Evolutionary conservation across 1,284 basidiomycete genomes (phyloP).

Genomic region (Fistulinella cinereoalba): DNA sequence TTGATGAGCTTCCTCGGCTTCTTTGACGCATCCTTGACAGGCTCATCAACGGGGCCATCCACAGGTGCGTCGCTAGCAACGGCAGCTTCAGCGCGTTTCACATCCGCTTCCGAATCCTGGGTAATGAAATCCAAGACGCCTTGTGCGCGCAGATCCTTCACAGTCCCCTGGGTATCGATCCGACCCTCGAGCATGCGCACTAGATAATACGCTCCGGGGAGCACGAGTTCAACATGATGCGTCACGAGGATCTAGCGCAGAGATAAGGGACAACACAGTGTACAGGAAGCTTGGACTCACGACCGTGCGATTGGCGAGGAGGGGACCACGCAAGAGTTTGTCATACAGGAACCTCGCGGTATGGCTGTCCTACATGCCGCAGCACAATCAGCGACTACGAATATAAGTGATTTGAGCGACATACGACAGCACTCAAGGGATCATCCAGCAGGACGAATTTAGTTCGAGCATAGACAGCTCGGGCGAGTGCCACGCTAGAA

Average conservation of each 20-base stretch:
- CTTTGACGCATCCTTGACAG: slow-evolving; percentile 28
- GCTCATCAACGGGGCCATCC: slow-evolving; percentile 16
- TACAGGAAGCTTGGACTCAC: slow-evolving; percentile 32
- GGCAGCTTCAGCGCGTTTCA: slow-evolving; percentile 19
- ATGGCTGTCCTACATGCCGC: slow-evolving; percentile 50
- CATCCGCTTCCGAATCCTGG: slow-evolving; percentile 32
- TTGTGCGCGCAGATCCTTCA: slow-evolving; percentile 46
- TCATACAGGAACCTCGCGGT: slow-evolving; percentile 58
- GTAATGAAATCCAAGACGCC: slow-evolving; percentile 50
- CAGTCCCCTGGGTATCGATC: slow-evolving; percentile 54
- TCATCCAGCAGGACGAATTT: slow-evolving; percentile 58
- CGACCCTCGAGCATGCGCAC: slow-evolving; percentile 62
- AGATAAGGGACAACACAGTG: not conserved
- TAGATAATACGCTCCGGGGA: slow-evolving; percentile 54
- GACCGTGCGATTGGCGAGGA: slow-evolving; percentile 57
- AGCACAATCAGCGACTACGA: not conserved
- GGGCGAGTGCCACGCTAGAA: slow-evolving; percentile 51
- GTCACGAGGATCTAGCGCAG: slow-evolving; percentile 52
- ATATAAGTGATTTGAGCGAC: not conserved
- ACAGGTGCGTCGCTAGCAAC: slow-evolving; percentile 13
- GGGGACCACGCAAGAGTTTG: slow-evolving; percentile 51
- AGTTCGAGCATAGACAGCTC: slow-evolving; percentile 51
- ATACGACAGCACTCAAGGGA: slow-evolving; percentile 54
- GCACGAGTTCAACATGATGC: slow-evolving; percentile 61
- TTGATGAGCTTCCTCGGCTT: slow-evolving; percentile 52